Evolutionary conservation across 768 basidiomycete genomes (phyloP).

Genomic region (Tricholoma sp.): DNA sequence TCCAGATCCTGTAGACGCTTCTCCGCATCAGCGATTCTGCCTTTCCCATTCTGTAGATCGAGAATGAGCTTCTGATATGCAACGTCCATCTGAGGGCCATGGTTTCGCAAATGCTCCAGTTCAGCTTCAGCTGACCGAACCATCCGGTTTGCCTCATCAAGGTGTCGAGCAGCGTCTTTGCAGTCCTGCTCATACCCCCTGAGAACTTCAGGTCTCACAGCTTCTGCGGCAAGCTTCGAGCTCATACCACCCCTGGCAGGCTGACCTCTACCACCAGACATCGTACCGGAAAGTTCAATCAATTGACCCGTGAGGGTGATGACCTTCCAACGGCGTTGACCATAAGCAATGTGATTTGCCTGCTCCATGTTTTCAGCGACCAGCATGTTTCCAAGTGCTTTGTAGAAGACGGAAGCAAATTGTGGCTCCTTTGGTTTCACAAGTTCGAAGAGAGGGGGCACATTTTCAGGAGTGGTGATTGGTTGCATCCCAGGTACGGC

Average conservation of each 20-base stretch:
- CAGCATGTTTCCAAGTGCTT: conserved; percentile 80
- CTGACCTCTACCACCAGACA: conserved; percentile 89
- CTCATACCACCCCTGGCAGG: conserved; percentile 86
- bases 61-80: conserved; percentile 77
- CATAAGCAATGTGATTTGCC: conserved; percentile 89
- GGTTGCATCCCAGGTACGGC: conserved; percentile 26
- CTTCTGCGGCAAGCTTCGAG: conserved; percentile 77
- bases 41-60: conserved; percentile 73
- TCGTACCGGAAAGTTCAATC: conserved; percentile 93
- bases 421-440: conserved; percentile 85
- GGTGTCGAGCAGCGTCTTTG: conserved; percentile 49
- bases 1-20: conserved; percentile 76
- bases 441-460: conserved; percentile 89
- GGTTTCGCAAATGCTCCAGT: conserved; percentile 50
- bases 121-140: conserved; percentile 56
- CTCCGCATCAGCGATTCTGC: conserved; percentile 74
- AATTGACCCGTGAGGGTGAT: conserved; percentile 92
- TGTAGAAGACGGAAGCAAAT: conserved; percentile 87
- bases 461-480: conserved; percentile 75
- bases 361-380: conserved; percentile 91
- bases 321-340: conserved; percentile 74
- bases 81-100: conserved; percentile 75
- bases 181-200: conserved; percentile 72
- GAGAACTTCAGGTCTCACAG: conserved; percentile 75
- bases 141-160: conserved; percentile 51